Base-by-base conservation (phyloP, 345 rosid species). In the Rhizophora mangle region DNA sequence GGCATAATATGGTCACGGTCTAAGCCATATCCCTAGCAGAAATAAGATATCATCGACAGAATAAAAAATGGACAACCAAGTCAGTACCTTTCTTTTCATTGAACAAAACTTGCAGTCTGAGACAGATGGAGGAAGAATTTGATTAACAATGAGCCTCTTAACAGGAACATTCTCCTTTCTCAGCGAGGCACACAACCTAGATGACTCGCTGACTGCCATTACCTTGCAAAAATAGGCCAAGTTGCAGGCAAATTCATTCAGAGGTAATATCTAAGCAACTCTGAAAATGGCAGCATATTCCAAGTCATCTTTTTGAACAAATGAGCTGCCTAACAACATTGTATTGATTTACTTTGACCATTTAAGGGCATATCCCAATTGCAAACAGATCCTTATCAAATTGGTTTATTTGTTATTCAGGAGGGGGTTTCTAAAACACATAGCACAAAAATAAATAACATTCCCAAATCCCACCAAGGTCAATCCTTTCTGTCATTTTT, bases 41-140 rank as follows among this genome's bases (percentile, higher is more conserved):
- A 34, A 34, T 7, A 34, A 6, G 10, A 7, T 6, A 34, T 7
- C 37, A 34, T 31, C 5, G 37, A 34, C 49, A 15, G 49, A 43
- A 43, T 43, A 43, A 43, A 0, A 19, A 24, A 51, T 6, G n/a
- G 29, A 22, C 29, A 31, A 39, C 27, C 9, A 31, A 29, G 60
- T 21, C 21, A 30, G 64, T 86, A 95, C 99, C 99, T 88, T 95
- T 77, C 99, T 88, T 85, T 87, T 95, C 83, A 92, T 86, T 32
- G 91, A 86, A 78, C 99, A 95, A 79, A 95, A 95, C 73, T 92
- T 95, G 92, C 99, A 95, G 83, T 88, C 96, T 1, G 97, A 86
- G 62, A 83, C 78, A 70, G 96, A 84, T 63, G 93, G 91, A n/a
- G 96, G 94, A 67, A 92, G 96, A 81, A 95, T 75, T 82, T 95